These are phyloP conservation scores for Lipomyces sp. DNA, from an alignment of 805 yeast genomes.

Conservation along the genomic window DNA sequence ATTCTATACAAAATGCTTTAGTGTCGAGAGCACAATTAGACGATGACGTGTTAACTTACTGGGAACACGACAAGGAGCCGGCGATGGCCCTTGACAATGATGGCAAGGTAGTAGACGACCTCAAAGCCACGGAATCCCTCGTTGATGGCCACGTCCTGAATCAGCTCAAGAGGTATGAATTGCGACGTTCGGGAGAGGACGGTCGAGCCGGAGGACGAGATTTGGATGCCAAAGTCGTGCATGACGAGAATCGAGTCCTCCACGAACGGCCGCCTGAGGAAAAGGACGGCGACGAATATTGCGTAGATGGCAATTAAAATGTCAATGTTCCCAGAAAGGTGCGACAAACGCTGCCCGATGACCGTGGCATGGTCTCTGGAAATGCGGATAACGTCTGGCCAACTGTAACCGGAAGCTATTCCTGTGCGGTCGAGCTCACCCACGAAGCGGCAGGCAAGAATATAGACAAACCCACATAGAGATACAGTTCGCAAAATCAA, in stretches of 20 bases:
- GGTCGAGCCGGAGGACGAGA: slow-evolving; percentile 43
- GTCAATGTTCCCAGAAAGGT: neutral
- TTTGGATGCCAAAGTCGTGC: slow-evolving; percentile 34
- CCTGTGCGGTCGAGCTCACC: no score
- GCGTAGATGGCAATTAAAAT: slow-evolving; percentile 1
- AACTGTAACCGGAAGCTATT: no score
- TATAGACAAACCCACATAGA: neutral
- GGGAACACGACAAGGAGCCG: slow-evolving; percentile 28
- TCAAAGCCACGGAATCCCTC: slow-evolving; percentile 53
- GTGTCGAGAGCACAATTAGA: neutral
- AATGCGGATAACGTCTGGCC: no score
- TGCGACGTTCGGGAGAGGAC: slow-evolving; percentile 16
- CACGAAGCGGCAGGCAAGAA: no score
- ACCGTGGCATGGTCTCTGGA: no score
- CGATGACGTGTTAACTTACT: slow-evolving; percentile 3
- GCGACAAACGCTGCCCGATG: no score
- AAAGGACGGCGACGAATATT: neutral
- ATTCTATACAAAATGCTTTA: slow-evolving; percentile 5
- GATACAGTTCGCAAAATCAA: neutral
- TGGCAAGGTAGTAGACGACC: slow-evolving; percentile 48
- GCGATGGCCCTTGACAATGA: slow-evolving; percentile 39
- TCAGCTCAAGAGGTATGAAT: slow-evolving; percentile 46
- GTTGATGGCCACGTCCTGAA: slow-evolving; percentile 49
- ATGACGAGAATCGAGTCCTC: slow-evolving; percentile 34
- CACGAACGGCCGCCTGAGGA: slow-evolving; percentile 6